Conservation (phyloP, 2,329 filamentous ascomycete species). For the Aspergillus thermomutatus region DNA sequence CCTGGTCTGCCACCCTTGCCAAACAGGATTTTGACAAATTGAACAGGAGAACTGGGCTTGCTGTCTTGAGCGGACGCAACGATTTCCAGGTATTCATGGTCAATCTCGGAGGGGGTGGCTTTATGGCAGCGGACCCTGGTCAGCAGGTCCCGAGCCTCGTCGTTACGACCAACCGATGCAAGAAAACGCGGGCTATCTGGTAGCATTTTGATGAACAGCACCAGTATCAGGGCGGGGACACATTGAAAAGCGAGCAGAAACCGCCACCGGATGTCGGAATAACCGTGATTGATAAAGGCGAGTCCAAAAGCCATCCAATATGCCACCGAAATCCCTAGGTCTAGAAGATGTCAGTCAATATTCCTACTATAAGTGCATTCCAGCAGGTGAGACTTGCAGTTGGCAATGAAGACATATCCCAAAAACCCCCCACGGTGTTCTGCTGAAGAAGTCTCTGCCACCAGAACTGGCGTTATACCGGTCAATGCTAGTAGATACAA, state of each 20-base stretch:
- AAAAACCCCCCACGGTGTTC: constrained; percentile 47
- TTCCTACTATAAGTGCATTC: not conserved
- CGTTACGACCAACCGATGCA: constrained; percentile 38
- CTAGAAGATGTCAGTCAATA: constrained; percentile 13
- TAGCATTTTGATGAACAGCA: constrained; percentile 28
- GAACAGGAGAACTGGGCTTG: constrained; percentile 34
- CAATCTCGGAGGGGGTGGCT: constrained; percentile 24
- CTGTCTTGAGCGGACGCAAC: constrained; percentile 26
- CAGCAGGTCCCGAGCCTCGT: constrained; percentile 48
- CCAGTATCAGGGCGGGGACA: constrained; percentile 27
- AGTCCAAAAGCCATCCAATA: constrained; percentile 39
- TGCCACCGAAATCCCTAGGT: constrained; percentile 46
- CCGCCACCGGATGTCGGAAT: constrained; percentile 33
- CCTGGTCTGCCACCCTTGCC: constrained; percentile 30
- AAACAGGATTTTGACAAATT: constrained; percentile 38
- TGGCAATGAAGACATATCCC: constrained; percentile 52
- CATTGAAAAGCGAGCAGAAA: constrained; percentile 36
- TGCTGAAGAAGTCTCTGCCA: constrained; percentile 49
- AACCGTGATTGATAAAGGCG: constrained; percentile 31
- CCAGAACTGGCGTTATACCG: constrained; percentile 49
- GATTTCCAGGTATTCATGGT: constrained; percentile 37
- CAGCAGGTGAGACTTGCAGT: constrained; percentile 32
- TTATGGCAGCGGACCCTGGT: constrained; percentile 29
- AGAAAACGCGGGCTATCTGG: constrained; percentile 33
- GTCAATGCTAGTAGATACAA: constrained; percentile 35